Percentiles rank a stretch among this genome's conserved stretches.
phyloP scores from a whole-genome alignment of 164 flowering plant species.

The Macadamia integrifolia region DNA sequence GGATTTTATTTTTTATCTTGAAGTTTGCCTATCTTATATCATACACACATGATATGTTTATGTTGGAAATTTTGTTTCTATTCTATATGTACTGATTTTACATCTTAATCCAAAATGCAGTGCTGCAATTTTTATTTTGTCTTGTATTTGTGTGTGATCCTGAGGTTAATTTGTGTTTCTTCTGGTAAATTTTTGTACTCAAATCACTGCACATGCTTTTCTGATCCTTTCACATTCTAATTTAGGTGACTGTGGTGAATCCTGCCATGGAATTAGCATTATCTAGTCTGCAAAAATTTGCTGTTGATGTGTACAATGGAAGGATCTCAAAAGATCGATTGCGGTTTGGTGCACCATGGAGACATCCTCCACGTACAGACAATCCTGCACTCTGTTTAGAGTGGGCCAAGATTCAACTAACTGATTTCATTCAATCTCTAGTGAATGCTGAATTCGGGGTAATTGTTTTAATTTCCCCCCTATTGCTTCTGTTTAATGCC shows the following conservation, averaged over 20 bases:
- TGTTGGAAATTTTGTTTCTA: no score
- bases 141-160: no score
- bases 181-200: background rate
- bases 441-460: slow-evolving; percentile 85
- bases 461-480: slow-evolving; percentile 7
- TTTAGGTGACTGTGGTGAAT: slow-evolving; percentile 76
- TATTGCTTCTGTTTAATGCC: background rate
- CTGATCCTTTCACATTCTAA: background rate
- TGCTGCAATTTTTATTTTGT: no score
- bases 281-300: slow-evolving; percentile 57
- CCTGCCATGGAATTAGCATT: slow-evolving; percentile 94
- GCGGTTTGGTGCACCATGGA: slow-evolving; percentile 96
- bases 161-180: background rate
- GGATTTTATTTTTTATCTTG: no score
- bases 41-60: no score
- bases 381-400: slow-evolving; percentile 26
- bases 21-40: no score
- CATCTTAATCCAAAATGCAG: no score
- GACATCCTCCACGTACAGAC: slow-evolving; percentile 78
- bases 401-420: slow-evolving; percentile 92
- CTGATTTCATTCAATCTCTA: slow-evolving; percentile 81
- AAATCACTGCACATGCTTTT: background rate
- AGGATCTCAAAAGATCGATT: slow-evolving; percentile 61
- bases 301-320: slow-evolving; percentile 58
- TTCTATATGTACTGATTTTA: no score